Base-by-base conservation (phyloP, 345 rosid genomes). In the Clausena lansium region DNA sequence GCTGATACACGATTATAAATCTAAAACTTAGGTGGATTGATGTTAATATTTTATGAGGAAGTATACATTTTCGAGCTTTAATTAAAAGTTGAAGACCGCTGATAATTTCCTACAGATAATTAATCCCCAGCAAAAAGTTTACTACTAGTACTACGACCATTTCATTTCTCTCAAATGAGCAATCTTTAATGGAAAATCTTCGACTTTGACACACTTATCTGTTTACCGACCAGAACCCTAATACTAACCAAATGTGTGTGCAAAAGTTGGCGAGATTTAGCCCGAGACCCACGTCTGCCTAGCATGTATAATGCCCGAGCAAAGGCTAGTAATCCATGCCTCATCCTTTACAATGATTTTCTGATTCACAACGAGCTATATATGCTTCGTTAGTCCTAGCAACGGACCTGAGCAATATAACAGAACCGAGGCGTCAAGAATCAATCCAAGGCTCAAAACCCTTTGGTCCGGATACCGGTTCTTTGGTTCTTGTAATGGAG, bases 221-320 rank as follows among this genome's bases (percentile, higher is more conserved):
- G 70, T 24, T 39, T 75, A 39, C 22, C 78, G 30, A 7, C 38
- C n/a, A 36, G 17, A 9, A 14, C 35, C 10, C 70, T 61, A 11
- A 10, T 4, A 5, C 60, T 47, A 30, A 2, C n/a, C 45, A 45
- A 9, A 59, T 64, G 15, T 11, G 62, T 64, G 2, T 64, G 78
- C 78, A 75, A 57, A 65, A 27, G 62, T 50, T 75, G 62, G 71
- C 41, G 62, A 8, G 25, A 22, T 33, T 52, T 71, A 32, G 41
- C 30, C 5, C 41, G 0, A 71, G 47, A 32, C 7, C 22, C 63
- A 1, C 30, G 63, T 28, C 75, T 71, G 9, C n/a, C 45, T 28
- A 19, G 61, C 28, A 54, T 20, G 25, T 6, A 6, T 61, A 25
- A 50, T 20, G 63, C 63, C 39, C 20, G 22, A 8, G 63, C 63